These are phyloP conservation scores for Eucalyptus victrix DNA, from an alignment of 345 rosid species.

Conservation along the genomic window DNA sequence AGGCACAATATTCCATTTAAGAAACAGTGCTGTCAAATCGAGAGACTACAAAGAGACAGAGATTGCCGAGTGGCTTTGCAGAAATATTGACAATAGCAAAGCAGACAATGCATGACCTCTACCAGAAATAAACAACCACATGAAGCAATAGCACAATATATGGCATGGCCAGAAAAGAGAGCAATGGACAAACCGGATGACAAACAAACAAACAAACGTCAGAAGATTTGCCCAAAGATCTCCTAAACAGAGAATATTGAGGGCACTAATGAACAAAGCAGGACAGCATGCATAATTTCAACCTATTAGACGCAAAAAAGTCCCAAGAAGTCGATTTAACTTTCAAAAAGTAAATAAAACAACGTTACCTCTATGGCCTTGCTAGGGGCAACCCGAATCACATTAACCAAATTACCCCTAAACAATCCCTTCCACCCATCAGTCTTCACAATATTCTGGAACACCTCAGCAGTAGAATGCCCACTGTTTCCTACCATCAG, in stretches of 20 bases:
- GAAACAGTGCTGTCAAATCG: not conserved
- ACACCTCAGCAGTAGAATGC: constrained; percentile 52
- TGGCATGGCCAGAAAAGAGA: not conserved
- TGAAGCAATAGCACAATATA: not conserved
- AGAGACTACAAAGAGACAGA: not conserved
- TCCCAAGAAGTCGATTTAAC: not conserved
- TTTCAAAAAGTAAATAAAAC: not conserved
- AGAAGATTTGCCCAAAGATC: not conserved
- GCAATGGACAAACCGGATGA: not conserved
- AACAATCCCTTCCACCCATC: constrained; percentile 98
- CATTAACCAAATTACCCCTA: constrained; percentile 91
- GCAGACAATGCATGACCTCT: not conserved
- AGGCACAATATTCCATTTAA: not conserved
- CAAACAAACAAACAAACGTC: not conserved
- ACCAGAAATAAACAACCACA: not conserved
- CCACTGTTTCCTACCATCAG: constrained; percentile 97
- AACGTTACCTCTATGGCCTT: constrained; percentile 86
- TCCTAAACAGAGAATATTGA: not conserved
- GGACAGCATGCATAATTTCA: not conserved
- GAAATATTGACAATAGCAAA: not conserved
- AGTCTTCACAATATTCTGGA: constrained; percentile 60
- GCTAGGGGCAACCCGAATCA: constrained; percentile 94
- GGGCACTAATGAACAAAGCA: not conserved
- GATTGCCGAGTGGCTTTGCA: not conserved
- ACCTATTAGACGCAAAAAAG: not conserved